These are phyloP conservation scores for Gastrolobium bilobum DNA, from an alignment of 306 rosid genomes.

Conservation along the genomic window DNA sequence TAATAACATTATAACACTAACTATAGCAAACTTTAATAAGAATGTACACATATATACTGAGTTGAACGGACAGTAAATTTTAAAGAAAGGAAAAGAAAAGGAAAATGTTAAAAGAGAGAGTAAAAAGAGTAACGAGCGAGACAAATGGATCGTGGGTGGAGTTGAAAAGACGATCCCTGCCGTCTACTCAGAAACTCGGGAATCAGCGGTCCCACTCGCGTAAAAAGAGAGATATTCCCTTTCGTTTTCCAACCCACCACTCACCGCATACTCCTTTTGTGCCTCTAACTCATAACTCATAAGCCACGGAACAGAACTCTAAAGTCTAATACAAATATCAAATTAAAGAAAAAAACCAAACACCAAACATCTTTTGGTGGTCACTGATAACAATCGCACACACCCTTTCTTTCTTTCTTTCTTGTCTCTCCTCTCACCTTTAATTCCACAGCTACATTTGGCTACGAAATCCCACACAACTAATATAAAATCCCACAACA, in stretches of 20 bases:
- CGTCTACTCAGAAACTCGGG: constrained; percentile 41
- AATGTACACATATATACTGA: too few relatives aligned
- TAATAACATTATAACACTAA: too few relatives aligned
- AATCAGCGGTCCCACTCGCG: constrained; percentile 51
- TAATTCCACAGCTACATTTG: background rate
- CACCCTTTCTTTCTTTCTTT: background rate
- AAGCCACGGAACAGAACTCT: constrained; percentile 15
- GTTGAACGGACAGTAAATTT: too few relatives aligned
- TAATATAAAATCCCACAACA: constrained; percentile 12
- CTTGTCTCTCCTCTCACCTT: background rate
- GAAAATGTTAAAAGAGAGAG: background rate
- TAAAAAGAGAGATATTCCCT: constrained; percentile 49
- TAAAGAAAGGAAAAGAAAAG: too few relatives aligned
- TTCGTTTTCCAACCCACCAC: constrained; percentile 50
- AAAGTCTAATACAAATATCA: background rate
- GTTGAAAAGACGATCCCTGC: constrained; percentile 37
- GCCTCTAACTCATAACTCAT: constrained; percentile 13
- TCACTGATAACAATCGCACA: background rate
- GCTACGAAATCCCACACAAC: constrained; percentile 18
- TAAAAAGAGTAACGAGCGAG: background rate
- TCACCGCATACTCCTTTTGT: constrained; percentile 4
- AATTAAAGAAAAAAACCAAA: background rate
- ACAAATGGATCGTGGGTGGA: constrained; percentile 44
- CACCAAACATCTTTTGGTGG: constrained; percentile 44
- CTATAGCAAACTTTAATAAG: too few relatives aligned